Conservation (phyloP, 306 rosid species). For the Vigna unguiculata region DNA sequence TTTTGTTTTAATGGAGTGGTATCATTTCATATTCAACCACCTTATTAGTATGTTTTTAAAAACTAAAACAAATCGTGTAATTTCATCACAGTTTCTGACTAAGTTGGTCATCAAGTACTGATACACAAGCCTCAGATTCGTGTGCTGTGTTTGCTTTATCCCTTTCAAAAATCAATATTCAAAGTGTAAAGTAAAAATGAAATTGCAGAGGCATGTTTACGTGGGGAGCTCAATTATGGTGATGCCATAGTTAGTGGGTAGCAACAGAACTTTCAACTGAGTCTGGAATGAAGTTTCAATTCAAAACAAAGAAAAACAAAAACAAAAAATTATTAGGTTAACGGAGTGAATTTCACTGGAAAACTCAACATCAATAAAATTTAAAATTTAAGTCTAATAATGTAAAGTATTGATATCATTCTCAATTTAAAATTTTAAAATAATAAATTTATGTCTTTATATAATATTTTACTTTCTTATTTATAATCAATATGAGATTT, state of each 20-base stretch:
- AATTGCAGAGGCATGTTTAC: neutral
- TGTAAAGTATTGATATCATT: too few species aligned
- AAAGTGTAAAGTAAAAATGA: conserved; percentile 31
- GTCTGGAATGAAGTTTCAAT: neutral
- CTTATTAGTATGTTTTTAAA: neutral
- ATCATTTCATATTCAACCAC: conserved; percentile 24
- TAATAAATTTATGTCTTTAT: too few species aligned
- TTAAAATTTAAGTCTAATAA: too few species aligned
- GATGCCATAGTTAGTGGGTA: conserved; percentile 40
- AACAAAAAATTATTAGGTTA: too few species aligned
- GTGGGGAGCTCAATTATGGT: conserved; percentile 43
- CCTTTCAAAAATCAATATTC: neutral
- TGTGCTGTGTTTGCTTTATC: conserved; percentile 11
- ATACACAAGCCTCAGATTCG: conserved; percentile 9
- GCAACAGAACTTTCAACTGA: conserved; percentile 4
- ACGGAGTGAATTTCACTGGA: too few species aligned
- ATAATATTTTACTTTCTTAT: too few species aligned
- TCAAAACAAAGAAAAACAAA: neutral
- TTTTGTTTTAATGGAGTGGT: conserved; percentile 13
- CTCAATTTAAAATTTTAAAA: too few species aligned
- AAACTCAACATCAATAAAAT: too few species aligned
- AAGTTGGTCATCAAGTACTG: neutral
- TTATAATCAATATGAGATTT: too few species aligned
- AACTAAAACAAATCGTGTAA: neutral
- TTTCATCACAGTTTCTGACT: too few species aligned